phyloP scores from a whole-genome alignment of 805 yeast genomes.

The Nakazawaea ambrosiae region DNA sequence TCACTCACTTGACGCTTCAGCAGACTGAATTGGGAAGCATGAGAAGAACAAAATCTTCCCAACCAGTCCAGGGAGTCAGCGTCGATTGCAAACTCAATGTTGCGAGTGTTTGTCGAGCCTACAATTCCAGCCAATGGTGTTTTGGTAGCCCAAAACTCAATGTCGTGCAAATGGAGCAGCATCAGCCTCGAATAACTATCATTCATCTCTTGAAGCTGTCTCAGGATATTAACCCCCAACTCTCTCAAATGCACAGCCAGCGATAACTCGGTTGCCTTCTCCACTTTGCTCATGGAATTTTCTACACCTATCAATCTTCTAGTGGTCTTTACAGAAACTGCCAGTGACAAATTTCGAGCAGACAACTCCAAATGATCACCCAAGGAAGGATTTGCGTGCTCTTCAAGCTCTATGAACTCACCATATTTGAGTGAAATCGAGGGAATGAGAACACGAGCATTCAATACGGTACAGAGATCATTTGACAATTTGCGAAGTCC shows the following conservation, averaged over 20 bases:
- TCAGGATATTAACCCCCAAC: background rate
- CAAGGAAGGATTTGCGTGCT: background rate
- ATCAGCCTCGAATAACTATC: background rate
- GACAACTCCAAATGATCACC: slow-evolving; percentile 14
- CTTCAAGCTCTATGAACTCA: background rate
- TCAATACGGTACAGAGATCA: slow-evolving; percentile 28
- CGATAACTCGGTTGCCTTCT: slow-evolving; percentile 14
- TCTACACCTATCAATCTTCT: slow-evolving; percentile 18
- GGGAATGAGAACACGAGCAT: slow-evolving; percentile 43
- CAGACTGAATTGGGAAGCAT: background rate
- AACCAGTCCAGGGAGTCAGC: slow-evolving; percentile 20
- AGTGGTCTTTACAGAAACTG: slow-evolving; percentile 25
- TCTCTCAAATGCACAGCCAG: slow-evolving; percentile 24
- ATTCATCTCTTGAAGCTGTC: background rate
- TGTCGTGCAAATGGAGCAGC: slow-evolving; percentile 13
- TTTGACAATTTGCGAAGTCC: slow-evolving; percentile 29
- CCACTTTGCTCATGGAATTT: slow-evolving; percentile 4
- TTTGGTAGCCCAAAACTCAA: slow-evolving; percentile 31
- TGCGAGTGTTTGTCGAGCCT: slow-evolving; percentile 9
- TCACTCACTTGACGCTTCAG: background rate
- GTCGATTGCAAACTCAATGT: slow-evolving; percentile 8
- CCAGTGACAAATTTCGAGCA: slow-evolving; percentile 15
- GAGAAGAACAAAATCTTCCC: slow-evolving; percentile 13
- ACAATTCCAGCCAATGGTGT: slow-evolving; percentile 13
- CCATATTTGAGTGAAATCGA: slow-evolving; percentile 32